phyloP scores from a whole-genome alignment of 2,329 filamentous ascomycete species.

The Trichocomaceae sp. region DNA sequence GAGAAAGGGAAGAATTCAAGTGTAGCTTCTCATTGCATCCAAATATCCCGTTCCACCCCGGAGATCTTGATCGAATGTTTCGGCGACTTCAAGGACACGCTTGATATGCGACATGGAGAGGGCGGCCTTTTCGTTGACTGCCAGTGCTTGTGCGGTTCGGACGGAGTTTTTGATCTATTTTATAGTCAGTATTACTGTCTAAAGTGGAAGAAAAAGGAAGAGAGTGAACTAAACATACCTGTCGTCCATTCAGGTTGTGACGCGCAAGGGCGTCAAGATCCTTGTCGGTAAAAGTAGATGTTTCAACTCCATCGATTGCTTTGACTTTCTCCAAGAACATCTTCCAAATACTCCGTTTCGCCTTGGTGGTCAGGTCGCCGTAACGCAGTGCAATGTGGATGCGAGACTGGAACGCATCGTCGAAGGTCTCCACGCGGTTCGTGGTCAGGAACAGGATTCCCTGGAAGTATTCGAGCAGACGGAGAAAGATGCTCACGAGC shows the following conservation, averaged over 20 bases:
- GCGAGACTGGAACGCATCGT: constrained; percentile 81
- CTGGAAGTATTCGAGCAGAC: constrained; percentile 84
- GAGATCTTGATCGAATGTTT: constrained; percentile 75
- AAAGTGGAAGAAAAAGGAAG: not conserved
- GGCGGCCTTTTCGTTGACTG: constrained; percentile 64
- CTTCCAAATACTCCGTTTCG: constrained; percentile 73
- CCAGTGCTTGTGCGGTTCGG: constrained; percentile 73
- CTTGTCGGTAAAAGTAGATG: constrained; percentile 45
- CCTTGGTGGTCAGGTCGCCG: constrained; percentile 63
- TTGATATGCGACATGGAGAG: constrained; percentile 74
- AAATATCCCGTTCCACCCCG: constrained; percentile 73
- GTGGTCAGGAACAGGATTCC: constrained; percentile 87
- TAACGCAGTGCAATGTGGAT: constrained; percentile 83
- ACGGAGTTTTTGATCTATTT: constrained; percentile 79
- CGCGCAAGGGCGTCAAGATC: constrained; percentile 62
- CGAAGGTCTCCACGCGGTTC: constrained; percentile 78
- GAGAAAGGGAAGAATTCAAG: constrained; percentile 19
- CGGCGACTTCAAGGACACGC: constrained; percentile 74
- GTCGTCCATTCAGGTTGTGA: constrained; percentile 62
- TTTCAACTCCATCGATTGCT: constrained; percentile 54
- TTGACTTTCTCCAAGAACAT: constrained; percentile 72
- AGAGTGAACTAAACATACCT: constrained; percentile 40
- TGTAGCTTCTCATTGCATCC: constrained; percentile 77
- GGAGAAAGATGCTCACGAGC: constrained; percentile 78
- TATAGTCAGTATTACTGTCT: constrained; percentile 1